phyloP scores from a whole-genome alignment of 805 yeast genomes.

The Sugiyamaella boreocaroliniensis region DNA sequence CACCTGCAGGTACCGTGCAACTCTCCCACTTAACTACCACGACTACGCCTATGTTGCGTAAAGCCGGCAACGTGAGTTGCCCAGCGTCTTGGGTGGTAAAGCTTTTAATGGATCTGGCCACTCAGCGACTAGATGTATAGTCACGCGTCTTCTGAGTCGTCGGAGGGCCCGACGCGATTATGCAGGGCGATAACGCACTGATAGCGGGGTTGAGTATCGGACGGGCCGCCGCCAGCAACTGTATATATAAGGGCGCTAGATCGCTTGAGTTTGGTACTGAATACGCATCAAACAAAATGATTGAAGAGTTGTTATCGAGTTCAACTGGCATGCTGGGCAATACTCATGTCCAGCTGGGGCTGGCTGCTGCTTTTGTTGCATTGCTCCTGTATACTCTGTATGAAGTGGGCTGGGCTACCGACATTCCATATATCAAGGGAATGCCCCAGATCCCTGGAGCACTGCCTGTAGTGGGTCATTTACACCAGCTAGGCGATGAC shows the following conservation, averaged over 20 bases:
- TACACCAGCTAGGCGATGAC: constrained; percentile 28
- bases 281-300: background rate
- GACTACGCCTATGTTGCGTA: too few relatives aligned
- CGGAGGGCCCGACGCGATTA: background rate
- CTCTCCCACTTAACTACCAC: too few relatives aligned
- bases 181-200: background rate
- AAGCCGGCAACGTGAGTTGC: too few relatives aligned
- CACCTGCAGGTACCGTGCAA: too few relatives aligned
- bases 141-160: background rate
- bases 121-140: too few relatives aligned
- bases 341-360: background rate
- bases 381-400: constrained; percentile 2
- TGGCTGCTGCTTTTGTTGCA: background rate
- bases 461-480: constrained; percentile 29
- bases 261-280: background rate
- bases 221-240: background rate
- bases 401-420: constrained; percentile 16
- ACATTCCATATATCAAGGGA: constrained; percentile 27
- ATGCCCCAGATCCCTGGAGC: constrained; percentile 31
- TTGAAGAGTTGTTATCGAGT: background rate
- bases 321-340: background rate
- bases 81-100: too few relatives aligned
- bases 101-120: too few relatives aligned
- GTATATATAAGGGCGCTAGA: background rate
- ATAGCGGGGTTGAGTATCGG: background rate